These are phyloP conservation scores for Aspergillus ellipticus DNA, from an alignment of 495 filamentous ascomycete genomes.

Conservation along the genomic window DNA sequence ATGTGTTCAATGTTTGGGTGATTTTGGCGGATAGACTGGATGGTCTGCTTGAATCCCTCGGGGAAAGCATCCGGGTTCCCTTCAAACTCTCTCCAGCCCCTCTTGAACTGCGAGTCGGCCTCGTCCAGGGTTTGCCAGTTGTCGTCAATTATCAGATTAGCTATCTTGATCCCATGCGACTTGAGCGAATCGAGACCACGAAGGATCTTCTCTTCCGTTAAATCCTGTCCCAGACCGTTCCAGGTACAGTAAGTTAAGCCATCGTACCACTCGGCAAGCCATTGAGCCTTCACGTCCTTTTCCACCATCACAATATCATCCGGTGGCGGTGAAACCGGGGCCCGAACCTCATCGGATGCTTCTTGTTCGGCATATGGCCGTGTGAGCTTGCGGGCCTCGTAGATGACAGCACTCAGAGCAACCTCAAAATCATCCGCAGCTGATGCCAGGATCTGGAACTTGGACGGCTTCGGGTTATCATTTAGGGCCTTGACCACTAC, in stretches of 20 bases:
- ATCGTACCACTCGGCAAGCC: conserved; percentile 88
- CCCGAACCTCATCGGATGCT: conserved; percentile 3
- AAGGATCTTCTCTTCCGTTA: conserved; percentile 77
- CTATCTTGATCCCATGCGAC: conserved; percentile 67
- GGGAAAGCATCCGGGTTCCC: conserved; percentile 81
- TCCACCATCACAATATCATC: conserved; percentile 40
- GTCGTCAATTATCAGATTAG: conserved; percentile 88
- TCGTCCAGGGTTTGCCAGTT: conserved; percentile 85
- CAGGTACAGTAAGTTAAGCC: conserved; percentile 83
- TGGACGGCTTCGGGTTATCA: conserved; percentile 53
- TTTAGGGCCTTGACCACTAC: conserved; percentile 68
- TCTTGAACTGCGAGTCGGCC: conserved; percentile 46
- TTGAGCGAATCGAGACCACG: conserved; percentile 68
- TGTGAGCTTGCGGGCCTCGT: conserved; percentile 74
- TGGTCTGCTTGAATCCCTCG: conserved; percentile 64
- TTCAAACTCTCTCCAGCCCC: conserved; percentile 70
- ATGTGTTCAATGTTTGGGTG: conserved; percentile 77
- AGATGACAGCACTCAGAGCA: conserved; percentile 77
- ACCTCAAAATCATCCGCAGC: conserved; percentile 72
- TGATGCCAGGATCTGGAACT: conserved; percentile 65
- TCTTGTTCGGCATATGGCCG: conserved; percentile 26
- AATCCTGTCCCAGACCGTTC: conserved; percentile 81
- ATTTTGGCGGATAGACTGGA: conserved; percentile 61
- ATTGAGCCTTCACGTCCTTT: conserved; percentile 54
- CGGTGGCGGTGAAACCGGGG: conserved; percentile 33